phyloP scores from a whole-genome alignment of 2,329 filamentous ascomycete genomes.

The Monosporascus sp. region DNA sequence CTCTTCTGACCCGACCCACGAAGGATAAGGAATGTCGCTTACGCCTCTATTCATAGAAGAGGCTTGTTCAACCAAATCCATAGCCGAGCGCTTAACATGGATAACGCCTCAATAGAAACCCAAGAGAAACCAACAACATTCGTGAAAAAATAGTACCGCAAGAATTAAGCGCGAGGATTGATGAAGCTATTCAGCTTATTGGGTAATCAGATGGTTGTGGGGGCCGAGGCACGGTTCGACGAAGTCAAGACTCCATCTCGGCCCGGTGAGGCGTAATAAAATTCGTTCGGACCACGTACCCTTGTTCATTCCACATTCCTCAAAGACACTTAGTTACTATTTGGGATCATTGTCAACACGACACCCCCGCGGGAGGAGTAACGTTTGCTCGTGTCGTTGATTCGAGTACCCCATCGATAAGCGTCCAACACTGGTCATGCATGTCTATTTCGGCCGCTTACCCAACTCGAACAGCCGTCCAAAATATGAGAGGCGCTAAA shows the following conservation, averaged over 20 bases:
- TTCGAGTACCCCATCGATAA: background rate
- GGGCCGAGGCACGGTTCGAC: constrained; percentile 3
- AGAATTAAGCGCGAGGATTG: constrained; percentile 13
- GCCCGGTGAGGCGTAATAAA: constrained; percentile 11
- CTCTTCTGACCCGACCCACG: constrained; percentile 7
- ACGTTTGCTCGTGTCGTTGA: background rate
- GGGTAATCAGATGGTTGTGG: constrained; percentile 10
- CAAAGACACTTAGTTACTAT: background rate
- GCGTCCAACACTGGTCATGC: background rate
- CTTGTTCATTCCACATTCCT: background rate
- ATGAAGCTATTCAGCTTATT: constrained; percentile 7
- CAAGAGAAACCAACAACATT: background rate
- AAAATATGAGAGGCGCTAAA: background rate
- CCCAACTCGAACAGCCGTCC: background rate
- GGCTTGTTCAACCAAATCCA: constrained; percentile 6
- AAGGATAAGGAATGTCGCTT: constrained; percentile 4
- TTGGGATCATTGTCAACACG: background rate
- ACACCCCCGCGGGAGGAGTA: background rate
- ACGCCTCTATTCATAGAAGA: constrained; percentile 4
- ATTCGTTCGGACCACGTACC: constrained; percentile 10
- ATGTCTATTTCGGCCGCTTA: background rate
- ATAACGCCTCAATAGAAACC: constrained; percentile 4
- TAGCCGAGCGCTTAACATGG: constrained; percentile 9
- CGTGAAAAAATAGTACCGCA: constrained; percentile 3
- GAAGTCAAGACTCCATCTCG: constrained; percentile 15